Evolutionary conservation across 2,329 filamentous ascomycete species (phyloP).

Genomic region (Chalaropsis ovoidea): DNA sequence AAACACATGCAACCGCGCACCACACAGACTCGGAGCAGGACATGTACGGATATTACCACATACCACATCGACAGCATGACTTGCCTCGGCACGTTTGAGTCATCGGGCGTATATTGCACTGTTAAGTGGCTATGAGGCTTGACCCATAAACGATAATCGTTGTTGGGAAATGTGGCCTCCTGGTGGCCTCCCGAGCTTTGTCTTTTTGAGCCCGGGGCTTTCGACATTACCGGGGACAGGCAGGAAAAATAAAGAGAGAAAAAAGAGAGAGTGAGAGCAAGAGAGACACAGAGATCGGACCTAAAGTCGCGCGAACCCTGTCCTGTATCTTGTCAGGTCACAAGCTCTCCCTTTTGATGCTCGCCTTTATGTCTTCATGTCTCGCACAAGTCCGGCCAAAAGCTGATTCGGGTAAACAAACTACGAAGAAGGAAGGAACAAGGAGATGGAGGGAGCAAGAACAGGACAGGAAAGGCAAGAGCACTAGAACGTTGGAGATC

Average conservation of each 20-base stretch:
- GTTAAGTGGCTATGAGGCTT: conserved; percentile 1
- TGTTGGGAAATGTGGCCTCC: neutral
- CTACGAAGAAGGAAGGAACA: neutral
- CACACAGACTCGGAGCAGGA: neutral
- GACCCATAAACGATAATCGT: neutral
- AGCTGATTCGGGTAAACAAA: neutral
- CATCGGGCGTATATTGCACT: neutral
- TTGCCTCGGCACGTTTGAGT: neutral
- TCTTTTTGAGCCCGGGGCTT: neutral
- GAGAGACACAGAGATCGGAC: neutral
- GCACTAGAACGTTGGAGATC: conserved; percentile 8
- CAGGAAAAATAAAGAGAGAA: neutral
- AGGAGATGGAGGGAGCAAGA: neutral
- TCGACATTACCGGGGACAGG: no score
- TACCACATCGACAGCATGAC: neutral
- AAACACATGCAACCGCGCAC: neutral
- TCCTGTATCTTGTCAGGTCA: neutral
- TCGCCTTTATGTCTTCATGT: neutral
- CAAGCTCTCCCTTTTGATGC: neutral
- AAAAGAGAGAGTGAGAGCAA: neutral
- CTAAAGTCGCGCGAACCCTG: neutral
- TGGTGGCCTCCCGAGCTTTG: neutral
- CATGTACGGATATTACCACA: neutral
- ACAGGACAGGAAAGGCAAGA: neutral
- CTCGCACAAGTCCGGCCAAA: neutral